Conservation (phyloP, 345 rosid species). For the Angophora floribunda region DNA sequence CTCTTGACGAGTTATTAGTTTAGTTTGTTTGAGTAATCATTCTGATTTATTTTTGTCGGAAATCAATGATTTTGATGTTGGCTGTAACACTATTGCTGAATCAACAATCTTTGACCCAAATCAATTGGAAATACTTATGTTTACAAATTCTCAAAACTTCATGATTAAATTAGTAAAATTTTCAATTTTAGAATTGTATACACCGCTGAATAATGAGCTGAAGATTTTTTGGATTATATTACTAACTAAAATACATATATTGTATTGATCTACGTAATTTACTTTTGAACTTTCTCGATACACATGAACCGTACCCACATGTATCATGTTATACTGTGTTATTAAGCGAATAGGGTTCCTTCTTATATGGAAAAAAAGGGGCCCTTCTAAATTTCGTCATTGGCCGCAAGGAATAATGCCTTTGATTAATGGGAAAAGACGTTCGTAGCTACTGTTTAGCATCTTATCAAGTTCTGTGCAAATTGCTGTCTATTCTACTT, state of each 20-base stretch:
- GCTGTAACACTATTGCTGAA: no score
- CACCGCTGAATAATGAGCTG: no score
- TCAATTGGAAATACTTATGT: no score
- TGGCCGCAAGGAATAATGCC: neutral
- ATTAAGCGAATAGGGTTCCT: neutral
- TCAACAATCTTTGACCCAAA: no score
- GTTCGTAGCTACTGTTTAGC: neutral
- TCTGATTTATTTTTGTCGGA: no score
- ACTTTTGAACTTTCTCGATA: neutral
- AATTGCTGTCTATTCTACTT: neutral
- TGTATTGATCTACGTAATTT: neutral
- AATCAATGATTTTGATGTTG: no score
- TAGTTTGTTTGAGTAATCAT: no score
- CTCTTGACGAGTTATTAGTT: no score
- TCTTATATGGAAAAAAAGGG: neutral
- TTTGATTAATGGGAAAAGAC: neutral
- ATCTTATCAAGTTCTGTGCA: neutral
- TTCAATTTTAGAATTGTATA: no score
- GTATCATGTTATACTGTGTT: neutral
- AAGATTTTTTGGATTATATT: no score
- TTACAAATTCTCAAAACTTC: rapidly evolving
- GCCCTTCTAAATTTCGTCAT: neutral
- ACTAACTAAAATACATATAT: neutral
- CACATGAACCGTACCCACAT: rapidly evolving
- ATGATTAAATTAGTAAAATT: no score